These are phyloP conservation scores for Senna siamea DNA, from an alignment of 306 rosid species.

Conservation along the genomic window DNA sequence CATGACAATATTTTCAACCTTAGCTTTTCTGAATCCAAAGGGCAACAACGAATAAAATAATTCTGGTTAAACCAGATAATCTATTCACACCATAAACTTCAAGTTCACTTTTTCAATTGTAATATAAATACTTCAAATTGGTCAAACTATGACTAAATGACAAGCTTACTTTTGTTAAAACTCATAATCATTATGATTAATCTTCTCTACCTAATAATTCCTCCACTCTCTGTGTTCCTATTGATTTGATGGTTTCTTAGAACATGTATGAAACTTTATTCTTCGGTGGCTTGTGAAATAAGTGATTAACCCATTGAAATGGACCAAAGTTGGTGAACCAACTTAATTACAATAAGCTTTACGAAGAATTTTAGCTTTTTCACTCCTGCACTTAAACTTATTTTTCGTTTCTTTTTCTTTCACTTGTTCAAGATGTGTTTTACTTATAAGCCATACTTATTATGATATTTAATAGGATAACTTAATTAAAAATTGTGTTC, in stretches of 20 bases:
- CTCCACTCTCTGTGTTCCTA: constrained; percentile 24
- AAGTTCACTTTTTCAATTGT: constrained; percentile 22
- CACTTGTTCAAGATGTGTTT: neutral
- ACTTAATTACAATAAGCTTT: constrained; percentile 24
- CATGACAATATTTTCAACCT: constrained; percentile 37
- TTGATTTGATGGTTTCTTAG: constrained; percentile 25
- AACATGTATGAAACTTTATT: constrained; percentile 25
- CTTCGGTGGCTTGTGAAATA: constrained; percentile 37
- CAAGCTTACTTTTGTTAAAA: constrained; percentile 15
- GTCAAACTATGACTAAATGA: constrained; percentile 33
- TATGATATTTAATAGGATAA: neutral
- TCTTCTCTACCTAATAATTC: constrained; percentile 38
- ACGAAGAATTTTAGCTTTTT: constrained; percentile 20
- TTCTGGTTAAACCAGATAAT: neutral
- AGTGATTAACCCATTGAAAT: constrained; percentile 29
- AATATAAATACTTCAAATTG: constrained; percentile 32
- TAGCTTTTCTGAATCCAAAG: constrained; percentile 37
- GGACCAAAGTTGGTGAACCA: constrained; percentile 42
- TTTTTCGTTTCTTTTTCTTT: neutral
- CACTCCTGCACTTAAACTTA: neutral
- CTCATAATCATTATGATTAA: constrained; percentile 41
- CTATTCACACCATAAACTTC: constrained; percentile 17
- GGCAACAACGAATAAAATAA: constrained; percentile 2
- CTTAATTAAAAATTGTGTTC: neutral
- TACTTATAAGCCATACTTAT: neutral